Conservation (phyloP, 306 rosid genomes). For the Malus sieversii region DNA sequence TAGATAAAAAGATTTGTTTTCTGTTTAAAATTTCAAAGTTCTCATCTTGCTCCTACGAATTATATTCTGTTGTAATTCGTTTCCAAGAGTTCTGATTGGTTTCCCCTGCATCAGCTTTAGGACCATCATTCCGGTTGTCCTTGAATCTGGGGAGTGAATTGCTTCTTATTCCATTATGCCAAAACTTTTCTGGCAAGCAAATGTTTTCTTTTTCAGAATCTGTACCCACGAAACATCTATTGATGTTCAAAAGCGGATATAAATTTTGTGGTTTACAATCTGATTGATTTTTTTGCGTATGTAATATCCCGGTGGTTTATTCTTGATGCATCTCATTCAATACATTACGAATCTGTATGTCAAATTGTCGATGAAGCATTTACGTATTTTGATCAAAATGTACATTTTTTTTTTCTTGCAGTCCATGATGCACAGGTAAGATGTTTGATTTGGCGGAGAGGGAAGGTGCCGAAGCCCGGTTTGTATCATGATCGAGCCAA, state of each 20-base stretch:
- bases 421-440: slow-evolving; percentile 58
- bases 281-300: background rate
- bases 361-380: too few relatives aligned
- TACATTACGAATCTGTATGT: background rate
- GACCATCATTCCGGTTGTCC: background rate
- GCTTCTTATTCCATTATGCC: background rate
- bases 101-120: background rate
- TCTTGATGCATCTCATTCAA: background rate
- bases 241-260: background rate
- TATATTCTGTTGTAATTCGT: background rate
- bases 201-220: background rate
- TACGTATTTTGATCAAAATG: background rate
- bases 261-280: background rate
- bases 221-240: background rate
- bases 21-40: background rate
- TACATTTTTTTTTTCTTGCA: slow-evolving; percentile 30
- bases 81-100: background rate
- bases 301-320: background rate
- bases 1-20: background rate
- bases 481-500: slow-evolving; percentile 22
- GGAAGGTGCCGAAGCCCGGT: slow-evolving; percentile 26
- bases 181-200: background rate
- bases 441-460: slow-evolving; percentile 18
- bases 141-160: background rate
- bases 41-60: background rate